Conservation (phyloP, 75 land plant species). For the Pseudotsuga menziesii region DNA sequence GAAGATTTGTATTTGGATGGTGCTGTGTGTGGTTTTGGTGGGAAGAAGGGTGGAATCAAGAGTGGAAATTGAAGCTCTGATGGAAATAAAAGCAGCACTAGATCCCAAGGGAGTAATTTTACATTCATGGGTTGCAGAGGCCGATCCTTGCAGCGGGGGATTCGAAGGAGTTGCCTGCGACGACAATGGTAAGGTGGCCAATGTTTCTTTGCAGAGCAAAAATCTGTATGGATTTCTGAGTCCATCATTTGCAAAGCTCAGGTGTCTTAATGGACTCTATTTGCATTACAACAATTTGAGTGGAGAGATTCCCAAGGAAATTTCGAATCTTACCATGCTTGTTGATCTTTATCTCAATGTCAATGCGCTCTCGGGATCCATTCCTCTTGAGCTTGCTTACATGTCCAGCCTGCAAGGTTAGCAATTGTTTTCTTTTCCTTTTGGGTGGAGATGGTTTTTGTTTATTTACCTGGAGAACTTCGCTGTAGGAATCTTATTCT, state of each 20-base stretch:
- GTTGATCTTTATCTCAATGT: slow-evolving; percentile 36
- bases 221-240: slow-evolving; percentile 30
- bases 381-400: slow-evolving; percentile 34
- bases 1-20: too few species aligned
- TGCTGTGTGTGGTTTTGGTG: background rate
- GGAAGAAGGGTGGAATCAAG: slow-evolving; percentile 3
- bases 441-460: background rate
- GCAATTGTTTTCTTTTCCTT: background rate
- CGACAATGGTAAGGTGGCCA: slow-evolving; percentile 32
- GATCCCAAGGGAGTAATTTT: slow-evolving; percentile 29
- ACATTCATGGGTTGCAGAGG: slow-evolving; percentile 26
- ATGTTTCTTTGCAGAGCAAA: slow-evolving; percentile 33
- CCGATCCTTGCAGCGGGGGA: slow-evolving; percentile 9
- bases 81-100: slow-evolving; percentile 37
- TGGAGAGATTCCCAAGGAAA: slow-evolving; percentile 26
- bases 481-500: background rate
- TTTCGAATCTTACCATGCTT: slow-evolving; percentile 21
- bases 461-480: background rate
- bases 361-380: slow-evolving; percentile 30
- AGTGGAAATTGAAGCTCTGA: slow-evolving; percentile 21
- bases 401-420: slow-evolving; percentile 40
- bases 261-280: slow-evolving; percentile 28
- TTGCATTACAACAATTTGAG: slow-evolving; percentile 32
- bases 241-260: slow-evolving; percentile 26
- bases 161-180: slow-evolving; percentile 46